These are phyloP conservation scores for Thraustochytrium sp. DNA, from an alignment of 352 stramenopile species.

Conservation along the genomic window DNA sequence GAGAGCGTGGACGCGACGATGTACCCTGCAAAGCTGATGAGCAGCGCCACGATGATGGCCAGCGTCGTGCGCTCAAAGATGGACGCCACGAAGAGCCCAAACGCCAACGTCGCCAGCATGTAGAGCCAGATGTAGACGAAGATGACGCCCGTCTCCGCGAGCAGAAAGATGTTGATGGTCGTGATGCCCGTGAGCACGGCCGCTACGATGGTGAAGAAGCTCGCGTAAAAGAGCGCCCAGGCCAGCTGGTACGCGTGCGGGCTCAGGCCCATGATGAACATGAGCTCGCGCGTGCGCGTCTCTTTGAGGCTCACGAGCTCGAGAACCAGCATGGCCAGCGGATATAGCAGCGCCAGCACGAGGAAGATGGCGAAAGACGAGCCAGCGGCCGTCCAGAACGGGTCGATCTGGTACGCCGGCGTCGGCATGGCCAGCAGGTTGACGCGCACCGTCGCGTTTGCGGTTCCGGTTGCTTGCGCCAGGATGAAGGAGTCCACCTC, in stretches of 20 bases:
- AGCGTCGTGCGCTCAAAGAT: too few species aligned
- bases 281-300: neutral
- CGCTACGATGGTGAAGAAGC: neutral
- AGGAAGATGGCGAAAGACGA: conserved; percentile 8
- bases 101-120: too few species aligned
- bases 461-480: neutral
- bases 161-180: too few species aligned
- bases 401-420: neutral
- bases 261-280: conserved; percentile 27
- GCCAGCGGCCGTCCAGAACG: neutral
- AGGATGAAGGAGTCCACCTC: conserved; percentile 29
- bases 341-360: neutral
- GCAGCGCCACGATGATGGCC: conserved; percentile 31
- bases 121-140: too few species aligned
- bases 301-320: conserved; percentile 16
- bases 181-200: neutral
- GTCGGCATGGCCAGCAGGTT: conserved; percentile 18
- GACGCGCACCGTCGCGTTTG: neutral
- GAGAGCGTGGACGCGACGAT: conserved; percentile 37
- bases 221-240: conserved; percentile 10
- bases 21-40: conserved; percentile 45
- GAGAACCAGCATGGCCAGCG: conserved; percentile 4
- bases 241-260: neutral
- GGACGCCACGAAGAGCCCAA: too few species aligned
- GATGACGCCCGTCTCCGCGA: too few species aligned